Base-by-base conservation (phyloP, 345 rosid genomes). In the Arabis hirsuta region DNA sequence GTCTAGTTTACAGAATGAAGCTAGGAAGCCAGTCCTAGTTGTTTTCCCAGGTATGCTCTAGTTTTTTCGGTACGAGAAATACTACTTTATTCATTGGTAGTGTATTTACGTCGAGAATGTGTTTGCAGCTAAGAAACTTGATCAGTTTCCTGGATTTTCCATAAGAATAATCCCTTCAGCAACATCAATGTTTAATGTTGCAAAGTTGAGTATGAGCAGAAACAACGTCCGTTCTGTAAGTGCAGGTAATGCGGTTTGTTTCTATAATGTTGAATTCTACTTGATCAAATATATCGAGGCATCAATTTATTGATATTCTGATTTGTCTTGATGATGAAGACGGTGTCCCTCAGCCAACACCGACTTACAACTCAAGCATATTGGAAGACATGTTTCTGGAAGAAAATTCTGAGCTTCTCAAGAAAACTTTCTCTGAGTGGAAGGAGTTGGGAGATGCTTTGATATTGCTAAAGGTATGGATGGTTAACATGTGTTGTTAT, bases 351-450 rank as follows among this genome's bases (percentile, higher is more conserved):
- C 78, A 78, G 79, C 83, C 90, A 29, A 85, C 96, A 1, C 97
- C 97, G 14, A 84, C 63, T 43, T 94, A 91, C 76, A 88, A 91
- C 73, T 79, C 84, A 80, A 86, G 98, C 74, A 82, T 94, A 62
- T 79, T 94, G 84, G 97, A 91, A 78, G 98, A 91, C 76, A 81
- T 91, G 85, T 82, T 76, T 80, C 55, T 89, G 14, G 93, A 88
- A 72, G 90, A 85, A 59, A 85, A 80, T 75, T 76, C 76, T 24
- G 88, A 86, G 54, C 73, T 85, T 81, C 79, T 91, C 32, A 76
- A 78, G 72, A 83, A 79, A 81, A 83, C 79, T 26, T 82, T 94
- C 55, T 62, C 63, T 71, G 85, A 45, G 68, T 81, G 91, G 94
- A 83, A 83, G 71, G 95, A 81, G 80, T 73, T 94, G 73, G 76